Base-by-base conservation (phyloP, 1,284 basidiomycete species). In the Testicularia cyperi region DNA sequence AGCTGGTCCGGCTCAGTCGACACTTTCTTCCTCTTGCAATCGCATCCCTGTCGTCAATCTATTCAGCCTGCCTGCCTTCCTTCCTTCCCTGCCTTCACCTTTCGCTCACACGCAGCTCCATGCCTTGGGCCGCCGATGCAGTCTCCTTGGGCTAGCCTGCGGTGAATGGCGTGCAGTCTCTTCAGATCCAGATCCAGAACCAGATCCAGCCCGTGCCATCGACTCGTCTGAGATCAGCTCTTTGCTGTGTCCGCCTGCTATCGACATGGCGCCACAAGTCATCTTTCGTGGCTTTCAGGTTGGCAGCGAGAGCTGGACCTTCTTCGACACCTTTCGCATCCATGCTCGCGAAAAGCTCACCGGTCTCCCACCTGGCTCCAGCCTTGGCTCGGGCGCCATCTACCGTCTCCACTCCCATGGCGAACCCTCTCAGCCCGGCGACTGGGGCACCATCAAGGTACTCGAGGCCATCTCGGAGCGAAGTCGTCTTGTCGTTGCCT, bases 391-490 rank as follows among this genome's bases (percentile, higher is more conserved):
- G 9, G 30, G 30, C 9, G 16, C 16, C 8, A 7, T 9, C 30
- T 15, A 19, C 18, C 13, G 30, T 8, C 9, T 16, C 14, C 9
- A 8, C 9, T 31, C 30, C 9, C 7, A 8, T 8, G 30, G 30
- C 30, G 8, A 14, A 9, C 14, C 8, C 9, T 8, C 30, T 7
- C 9, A 31, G 30, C 13, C 13, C 9, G 9, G 9, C 18, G 30
- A 31, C 30, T 31, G 30, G 30, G 16, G 16, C 19, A 35, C 33
- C 6, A 22, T 35, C 33, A 35, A 22, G 16, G 33, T 35, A 20
- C 20, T 35, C 18, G 33, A 35, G 22, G 33, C 18, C 16, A 35
- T 35, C 33, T 12, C 33, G 8, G 20, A 35, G 9, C 33, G 33
- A 13, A 22, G 8, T 6, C 33, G 33, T 10, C 20, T 35, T 20